Base-by-base conservation (phyloP, 768 basidiomycete species). In the Sarcodon sp. region DNA sequence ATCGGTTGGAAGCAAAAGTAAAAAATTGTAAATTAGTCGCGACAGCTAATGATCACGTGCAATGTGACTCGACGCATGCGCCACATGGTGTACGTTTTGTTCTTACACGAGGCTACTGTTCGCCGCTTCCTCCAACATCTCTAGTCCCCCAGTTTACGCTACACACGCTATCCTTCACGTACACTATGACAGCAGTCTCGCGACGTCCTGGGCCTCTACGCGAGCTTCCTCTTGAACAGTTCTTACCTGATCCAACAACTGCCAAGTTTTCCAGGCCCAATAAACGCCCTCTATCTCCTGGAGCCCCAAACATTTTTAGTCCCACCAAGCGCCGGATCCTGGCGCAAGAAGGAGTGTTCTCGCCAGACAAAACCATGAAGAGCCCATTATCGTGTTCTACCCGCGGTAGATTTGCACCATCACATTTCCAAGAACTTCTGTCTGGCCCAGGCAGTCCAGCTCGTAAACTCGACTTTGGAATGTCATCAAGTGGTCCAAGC, bases 271-370 rank as follows among this genome's bases (percentile, higher is more conserved):
- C 27, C 4, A 49, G 65, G 51, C 62, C 65, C 46, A 67, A 66
- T 61, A 85, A 85, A 65, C 78, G 83, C 27, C 72, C 81, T 38
- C 64, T 72, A 55, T 82, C 82, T 27, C 80, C 83, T 1, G 71
- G 68, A 31, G 46, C 51, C 1, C 66, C 70, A 11, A 63, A 58
- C 18, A 63, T 71, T 41, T 72, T 71, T 56, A 83, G 75, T 54
- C 80, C 83, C 16, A 69, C 78, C 31, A 87, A 87, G 58, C 77
- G 83, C 45, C 76, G 83, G 47, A 73, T 84, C 44, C 67, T 83
- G 51, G 68, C 66, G 54, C 68, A 68, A 44, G 79, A 79, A 55
- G 77, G 72, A 47, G 62, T 75, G 7, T 63, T 67, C 38, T 61
- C 66, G 33, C 61, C 66, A 4, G 60, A 63, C 46, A 69, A 64